phyloP scores from a whole-genome alignment of 306 rosid species.

The Rubus idaeus region DNA sequence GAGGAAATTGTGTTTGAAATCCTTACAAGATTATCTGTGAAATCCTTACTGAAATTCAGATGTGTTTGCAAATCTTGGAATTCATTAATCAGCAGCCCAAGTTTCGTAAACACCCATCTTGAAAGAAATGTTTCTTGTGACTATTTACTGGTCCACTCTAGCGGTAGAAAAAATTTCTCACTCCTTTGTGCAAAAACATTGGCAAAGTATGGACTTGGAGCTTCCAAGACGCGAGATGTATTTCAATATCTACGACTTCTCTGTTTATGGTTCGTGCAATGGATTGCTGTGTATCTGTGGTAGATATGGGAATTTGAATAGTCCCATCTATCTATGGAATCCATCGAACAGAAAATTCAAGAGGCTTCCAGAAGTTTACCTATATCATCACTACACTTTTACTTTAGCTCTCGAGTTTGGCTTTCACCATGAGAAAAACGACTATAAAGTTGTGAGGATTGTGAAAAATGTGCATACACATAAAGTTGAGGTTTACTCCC shows the following conservation, averaged over 20 bases:
- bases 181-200: not conserved
- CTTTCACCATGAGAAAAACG: not conserved
- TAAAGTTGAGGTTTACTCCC: not conserved
- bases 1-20: not conserved
- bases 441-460: slow-evolving; percentile 1
- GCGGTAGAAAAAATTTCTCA: not conserved
- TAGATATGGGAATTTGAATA: not conserved
- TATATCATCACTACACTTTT: fast-evolving
- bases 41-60: not conserved
- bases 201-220: not conserved
- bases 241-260: not conserved
- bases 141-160: not conserved
- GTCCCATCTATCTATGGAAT: not conserved
- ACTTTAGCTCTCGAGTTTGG: not conserved
- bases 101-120: not conserved
- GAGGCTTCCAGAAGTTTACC: not conserved
- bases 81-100: not conserved
- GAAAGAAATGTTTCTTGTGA: not conserved
- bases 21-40: not conserved
- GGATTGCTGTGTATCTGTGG: not conserved
- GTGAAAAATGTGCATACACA: not conserved
- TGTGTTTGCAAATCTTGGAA: not conserved
- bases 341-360: not conserved
- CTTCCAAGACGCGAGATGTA: not conserved
- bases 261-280: not conserved